phyloP scores from a whole-genome alignment of 2,329 filamentous ascomycete species.

The Neofusicoccum kwambonambiense region DNA sequence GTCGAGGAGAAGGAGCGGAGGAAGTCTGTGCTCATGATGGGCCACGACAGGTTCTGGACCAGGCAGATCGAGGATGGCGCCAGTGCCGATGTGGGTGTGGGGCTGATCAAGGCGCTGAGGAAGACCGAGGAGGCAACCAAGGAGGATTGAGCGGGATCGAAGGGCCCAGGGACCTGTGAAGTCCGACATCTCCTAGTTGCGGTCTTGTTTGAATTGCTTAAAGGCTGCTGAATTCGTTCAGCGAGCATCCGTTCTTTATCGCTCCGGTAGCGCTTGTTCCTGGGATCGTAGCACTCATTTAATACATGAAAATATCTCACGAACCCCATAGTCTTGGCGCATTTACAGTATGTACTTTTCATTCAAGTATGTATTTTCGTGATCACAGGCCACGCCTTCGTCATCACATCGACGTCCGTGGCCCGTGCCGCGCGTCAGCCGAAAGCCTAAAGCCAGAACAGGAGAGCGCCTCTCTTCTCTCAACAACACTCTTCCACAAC shows the following conservation, averaged over 20 bases:
- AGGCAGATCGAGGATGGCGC: conserved; percentile 30
- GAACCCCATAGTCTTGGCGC: neutral
- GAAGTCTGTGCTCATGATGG: conserved; percentile 33
- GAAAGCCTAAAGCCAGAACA: too few relatives aligned
- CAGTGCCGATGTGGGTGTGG: conserved; percentile 25
- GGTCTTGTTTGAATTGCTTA: too few relatives aligned
- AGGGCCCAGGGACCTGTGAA: too few relatives aligned
- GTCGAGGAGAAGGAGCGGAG: conserved; percentile 29
- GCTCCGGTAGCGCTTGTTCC: neutral
- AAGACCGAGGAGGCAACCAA: conserved; percentile 12
- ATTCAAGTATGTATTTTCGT: too few relatives aligned
- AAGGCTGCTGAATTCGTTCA: neutral
- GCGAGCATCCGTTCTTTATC: neutral
- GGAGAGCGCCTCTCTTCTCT: too few relatives aligned
- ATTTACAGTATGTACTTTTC: too few relatives aligned
- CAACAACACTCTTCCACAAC: too few relatives aligned
- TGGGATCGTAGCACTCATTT: neutral
- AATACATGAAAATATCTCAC: neutral
- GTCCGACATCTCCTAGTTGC: too few relatives aligned
- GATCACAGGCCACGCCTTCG: too few relatives aligned
- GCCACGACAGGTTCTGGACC: conserved; percentile 32
- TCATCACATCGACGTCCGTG: too few relatives aligned
- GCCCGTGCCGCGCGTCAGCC: too few relatives aligned
- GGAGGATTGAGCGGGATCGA: neutral
- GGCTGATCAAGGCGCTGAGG: conserved; percentile 29